Evolutionary conservation across 768 basidiomycete genomes (phyloP), one percentile per base, ranked within the genome.

Genomic region (Leccinum longicurvipes): DNA sequence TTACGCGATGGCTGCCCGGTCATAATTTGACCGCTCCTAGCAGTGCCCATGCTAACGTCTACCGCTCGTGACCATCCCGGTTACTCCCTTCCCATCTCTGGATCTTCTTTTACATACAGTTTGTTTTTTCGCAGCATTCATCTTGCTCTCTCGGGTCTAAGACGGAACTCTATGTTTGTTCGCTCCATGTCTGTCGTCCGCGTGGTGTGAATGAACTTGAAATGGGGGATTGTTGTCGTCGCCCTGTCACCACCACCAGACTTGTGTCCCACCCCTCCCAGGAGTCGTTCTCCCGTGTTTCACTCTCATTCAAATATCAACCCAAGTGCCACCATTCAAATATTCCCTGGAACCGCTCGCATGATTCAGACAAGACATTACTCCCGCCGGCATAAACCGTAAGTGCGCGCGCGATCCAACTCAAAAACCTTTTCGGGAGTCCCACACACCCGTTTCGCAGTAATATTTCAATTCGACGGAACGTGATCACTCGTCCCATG

Each of bases 41-140:
- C 63, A 61, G 57, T 60, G 32, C 57, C 68, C 59, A 61, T 51
- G 41, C 34, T 53, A 54, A 53, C 54, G 54, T 65, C 57, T 55
- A 55, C 42, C 14, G 8, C 7, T 14, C 21, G 14, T 15, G 48
- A 54, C 60, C 27, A 46, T 62, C 54, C 45, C 11, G 50, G 71
- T 25, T 58, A 63, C 47, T 54, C 59, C 44, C 53, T 54, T 71
- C 51, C 71, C 63, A 58, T 64, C 25, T 60, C 47, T 53, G 66
- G 54, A 48, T 56, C 70, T 70, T 72, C 68, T 62, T 55, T 70
- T 72, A 71, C 68, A 71, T 72, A 68, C 62, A 57, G 48, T 49
- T 24, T 56, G 52, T 53, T 57, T 60, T 61, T 54, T 27, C 57
- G 19, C 19, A 65, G 57, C 53, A 57, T 47, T 51, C 46, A 50